These are phyloP conservation scores for Emergomyces africanus DNA, from an alignment of 2,329 filamentous ascomycete species.

Conservation along the genomic window DNA sequence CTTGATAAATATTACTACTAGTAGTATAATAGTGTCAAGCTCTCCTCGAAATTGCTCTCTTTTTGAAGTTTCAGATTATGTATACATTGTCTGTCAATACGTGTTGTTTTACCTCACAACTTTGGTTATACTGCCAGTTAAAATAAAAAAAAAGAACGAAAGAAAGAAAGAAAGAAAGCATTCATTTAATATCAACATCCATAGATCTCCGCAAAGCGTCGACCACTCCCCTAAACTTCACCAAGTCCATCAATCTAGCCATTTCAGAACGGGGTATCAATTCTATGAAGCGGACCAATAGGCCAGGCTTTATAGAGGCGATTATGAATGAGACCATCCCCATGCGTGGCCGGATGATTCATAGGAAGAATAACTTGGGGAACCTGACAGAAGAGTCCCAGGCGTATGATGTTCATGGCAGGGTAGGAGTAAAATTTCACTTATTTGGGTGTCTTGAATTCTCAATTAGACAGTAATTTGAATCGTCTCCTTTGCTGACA, in stretches of 20 bases:
- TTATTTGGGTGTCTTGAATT: neutral
- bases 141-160: too few species aligned
- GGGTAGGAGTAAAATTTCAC: slow-evolving; percentile 42
- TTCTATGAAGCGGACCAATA: slow-evolving; percentile 60
- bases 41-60: neutral
- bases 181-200: neutral
- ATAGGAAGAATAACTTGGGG: slow-evolving; percentile 53
- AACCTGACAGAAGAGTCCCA: slow-evolving; percentile 66
- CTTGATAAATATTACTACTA: too few species aligned
- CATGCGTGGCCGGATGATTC: slow-evolving; percentile 96
- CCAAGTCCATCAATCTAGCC: slow-evolving; percentile 95
- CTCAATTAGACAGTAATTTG: neutral
- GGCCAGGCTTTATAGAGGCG: slow-evolving; percentile 54
- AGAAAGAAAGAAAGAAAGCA: too few species aligned
- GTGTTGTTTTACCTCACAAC: neutral
- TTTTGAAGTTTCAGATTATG: neutral
- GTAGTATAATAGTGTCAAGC: too few species aligned
- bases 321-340: slow-evolving; percentile 72
- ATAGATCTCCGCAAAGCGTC: slow-evolving; percentile 74
- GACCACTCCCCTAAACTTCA: slow-evolving; percentile 83
- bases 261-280: slow-evolving; percentile 89
- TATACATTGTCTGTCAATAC: too few species aligned
- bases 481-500: neutral
- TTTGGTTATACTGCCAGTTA: neutral
- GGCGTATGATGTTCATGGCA: slow-evolving; percentile 76